Conservation (phyloP, 2,329 filamentous ascomycete species). For the Hypoxylon sp. region DNA sequence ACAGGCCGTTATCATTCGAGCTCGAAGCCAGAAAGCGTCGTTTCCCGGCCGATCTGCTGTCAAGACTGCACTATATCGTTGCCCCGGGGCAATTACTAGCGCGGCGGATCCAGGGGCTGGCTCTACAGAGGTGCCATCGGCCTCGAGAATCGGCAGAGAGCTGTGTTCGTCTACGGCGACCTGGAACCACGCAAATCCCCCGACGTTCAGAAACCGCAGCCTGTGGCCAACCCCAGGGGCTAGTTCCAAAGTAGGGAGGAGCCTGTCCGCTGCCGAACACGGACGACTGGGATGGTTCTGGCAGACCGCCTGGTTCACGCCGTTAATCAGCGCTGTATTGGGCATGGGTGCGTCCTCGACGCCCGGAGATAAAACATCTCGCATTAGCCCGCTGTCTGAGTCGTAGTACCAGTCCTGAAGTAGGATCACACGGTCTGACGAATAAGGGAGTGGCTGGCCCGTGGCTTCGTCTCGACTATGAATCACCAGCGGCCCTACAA, state of each 20-base stretch:
- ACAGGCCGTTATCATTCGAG: conserved; percentile 70
- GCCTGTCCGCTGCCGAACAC: conserved; percentile 58
- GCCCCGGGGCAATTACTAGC: conserved; percentile 75
- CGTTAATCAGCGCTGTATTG: conserved; percentile 61
- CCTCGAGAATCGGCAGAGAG: conserved; percentile 68
- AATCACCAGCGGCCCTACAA: conserved; percentile 73
- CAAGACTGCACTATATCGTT: conserved; percentile 76
- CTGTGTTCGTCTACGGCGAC: conserved; percentile 76
- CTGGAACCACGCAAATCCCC: conserved; percentile 78
- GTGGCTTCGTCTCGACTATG: conserved; percentile 67
- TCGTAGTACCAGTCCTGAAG: conserved; percentile 78
- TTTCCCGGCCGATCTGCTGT: conserved; percentile 67
- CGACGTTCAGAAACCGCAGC: conserved; percentile 76
- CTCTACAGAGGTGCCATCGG: conserved; percentile 75
- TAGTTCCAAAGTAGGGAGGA: conserved; percentile 59
- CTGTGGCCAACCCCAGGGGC: conserved; percentile 70
- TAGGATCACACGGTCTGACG: conserved; percentile 71
- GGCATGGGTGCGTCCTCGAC: conserved; percentile 58
- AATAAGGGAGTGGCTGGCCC: conserved; percentile 63
- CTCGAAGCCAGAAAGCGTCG: conserved; percentile 72
- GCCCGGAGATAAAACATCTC: conserved; percentile 54
- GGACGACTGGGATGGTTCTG: conserved; percentile 52
- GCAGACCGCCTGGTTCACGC: conserved; percentile 57
- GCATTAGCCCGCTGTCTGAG: conserved; percentile 54
- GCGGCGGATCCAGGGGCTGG: conserved; percentile 69